Conservation (phyloP, 2,329 filamentous ascomycete genomes). For the Fusarium sororula region DNA sequence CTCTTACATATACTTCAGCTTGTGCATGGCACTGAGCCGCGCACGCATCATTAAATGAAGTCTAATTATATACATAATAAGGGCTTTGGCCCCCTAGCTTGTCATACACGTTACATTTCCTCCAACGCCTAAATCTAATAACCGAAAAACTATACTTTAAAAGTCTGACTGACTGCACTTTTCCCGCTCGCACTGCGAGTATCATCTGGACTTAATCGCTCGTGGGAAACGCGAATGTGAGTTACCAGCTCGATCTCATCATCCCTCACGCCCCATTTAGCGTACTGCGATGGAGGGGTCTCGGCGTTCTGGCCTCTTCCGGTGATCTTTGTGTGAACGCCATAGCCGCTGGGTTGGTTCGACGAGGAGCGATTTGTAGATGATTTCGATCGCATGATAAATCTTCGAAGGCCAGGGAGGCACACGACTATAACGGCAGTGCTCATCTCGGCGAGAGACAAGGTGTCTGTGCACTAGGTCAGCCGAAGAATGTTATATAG, state of each 20-base stretch:
- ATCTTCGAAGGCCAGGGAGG: slow-evolving; percentile 6
- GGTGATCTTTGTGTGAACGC: background rate
- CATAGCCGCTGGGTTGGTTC: background rate
- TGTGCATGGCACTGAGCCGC: background rate
- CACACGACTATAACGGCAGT: slow-evolving; percentile 6
- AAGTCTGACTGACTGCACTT: background rate
- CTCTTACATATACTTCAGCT: background rate
- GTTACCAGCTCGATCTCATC: slow-evolving; percentile 17
- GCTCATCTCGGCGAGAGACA: slow-evolving; percentile 7
- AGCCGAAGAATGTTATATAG: fast-evolving
- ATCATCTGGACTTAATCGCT: background rate
- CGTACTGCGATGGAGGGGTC: background rate
- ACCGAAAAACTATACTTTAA: background rate
- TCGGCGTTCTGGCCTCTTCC: background rate
- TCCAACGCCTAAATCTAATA: background rate
- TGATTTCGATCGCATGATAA: background rate
- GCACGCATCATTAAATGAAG: background rate
- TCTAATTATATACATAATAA: background rate
- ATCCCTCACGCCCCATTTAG: slow-evolving; percentile 11
- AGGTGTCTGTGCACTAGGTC: background rate
- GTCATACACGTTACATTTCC: background rate
- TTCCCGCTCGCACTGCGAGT: background rate
- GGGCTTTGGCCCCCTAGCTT: background rate
- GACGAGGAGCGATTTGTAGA: background rate
- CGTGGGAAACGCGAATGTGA: background rate